A percentile compares a stretch with the other conserved stretches of the same genome.
Evolutionary conservation across 768 basidiomycete genomes (phyloP).

Genomic region (Mrakia hoshinonis): DNA sequence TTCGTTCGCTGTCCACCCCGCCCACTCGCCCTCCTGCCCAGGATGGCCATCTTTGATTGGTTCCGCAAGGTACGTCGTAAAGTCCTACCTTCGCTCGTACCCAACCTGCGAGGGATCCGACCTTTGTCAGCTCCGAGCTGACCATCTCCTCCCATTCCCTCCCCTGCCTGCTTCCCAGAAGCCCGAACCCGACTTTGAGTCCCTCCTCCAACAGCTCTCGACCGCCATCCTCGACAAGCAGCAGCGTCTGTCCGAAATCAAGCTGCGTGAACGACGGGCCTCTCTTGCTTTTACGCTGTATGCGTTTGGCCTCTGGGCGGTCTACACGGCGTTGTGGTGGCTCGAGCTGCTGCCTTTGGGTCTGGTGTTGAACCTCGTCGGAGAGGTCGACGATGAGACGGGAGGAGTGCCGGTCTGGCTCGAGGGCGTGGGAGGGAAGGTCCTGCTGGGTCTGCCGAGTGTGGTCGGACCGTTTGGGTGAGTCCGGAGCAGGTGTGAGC

Average conservation of each 20-base stretch:
- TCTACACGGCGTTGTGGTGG: conserved; percentile 38
- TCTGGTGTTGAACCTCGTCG: conserved; percentile 8
- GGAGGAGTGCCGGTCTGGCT: conserved; percentile 44
- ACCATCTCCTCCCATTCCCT: neutral
- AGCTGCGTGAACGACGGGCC: conserved; percentile 70
- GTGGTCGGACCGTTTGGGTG: conserved; percentile 70
- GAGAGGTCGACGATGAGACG: neutral
- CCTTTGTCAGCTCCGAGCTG: neutral
- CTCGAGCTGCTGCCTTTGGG: conserved; percentile 31
- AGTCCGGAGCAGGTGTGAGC: conserved; percentile 38
- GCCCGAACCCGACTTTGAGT: conserved; percentile 64
- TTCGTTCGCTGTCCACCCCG: neutral
- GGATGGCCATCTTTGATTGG: conserved; percentile 12
- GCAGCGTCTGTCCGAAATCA: conserved; percentile 66
- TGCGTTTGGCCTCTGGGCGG: conserved; percentile 63
- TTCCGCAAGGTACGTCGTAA: conserved; percentile 10
- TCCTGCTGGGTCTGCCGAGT: conserved; percentile 48
- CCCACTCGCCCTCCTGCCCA: neutral
- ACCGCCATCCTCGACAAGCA: conserved; percentile 64
- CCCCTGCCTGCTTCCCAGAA: conserved; percentile 41
- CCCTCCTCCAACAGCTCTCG: conserved; percentile 58
- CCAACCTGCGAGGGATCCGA: no score
- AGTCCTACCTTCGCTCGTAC: neutral
- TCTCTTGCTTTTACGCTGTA: conserved; percentile 70
- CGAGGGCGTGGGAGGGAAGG: conserved; percentile 37